A percentile compares a stretch with the other conserved stretches of the same genome.
phyloP scores from a whole-genome alignment of 140 eudicot species.

The Senecio squalidus region DNA sequence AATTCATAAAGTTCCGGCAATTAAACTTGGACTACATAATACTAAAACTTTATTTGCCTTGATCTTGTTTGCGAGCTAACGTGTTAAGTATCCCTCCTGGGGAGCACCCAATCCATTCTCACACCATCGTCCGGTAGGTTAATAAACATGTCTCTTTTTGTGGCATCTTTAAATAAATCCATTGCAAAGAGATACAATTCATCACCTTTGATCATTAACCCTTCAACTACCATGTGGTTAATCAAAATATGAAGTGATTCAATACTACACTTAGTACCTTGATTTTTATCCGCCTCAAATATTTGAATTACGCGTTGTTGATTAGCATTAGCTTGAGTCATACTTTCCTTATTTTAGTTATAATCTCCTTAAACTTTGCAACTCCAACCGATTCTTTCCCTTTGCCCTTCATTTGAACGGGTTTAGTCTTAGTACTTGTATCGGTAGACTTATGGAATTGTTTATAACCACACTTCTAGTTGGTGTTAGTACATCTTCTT shows the following conservation, averaged over 20 bases:
- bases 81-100: too few species aligned
- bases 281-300: not conserved
- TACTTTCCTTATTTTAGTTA: too few species aligned
- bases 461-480: not conserved
- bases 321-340: not conserved
- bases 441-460: not conserved
- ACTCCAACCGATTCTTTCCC: not conserved
- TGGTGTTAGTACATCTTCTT: not conserved
- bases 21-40: too few species aligned
- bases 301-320: not conserved
- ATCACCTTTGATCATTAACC: not conserved
- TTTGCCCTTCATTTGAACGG: not conserved
- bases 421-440: not conserved
- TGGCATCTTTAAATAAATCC: not conserved
- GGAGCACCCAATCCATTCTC: not conserved
- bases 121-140: not conserved
- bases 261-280: not conserved
- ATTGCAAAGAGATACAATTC: not conserved
- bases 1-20: too few species aligned
- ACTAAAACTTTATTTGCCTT: too few species aligned
- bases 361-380: not conserved
- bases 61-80: too few species aligned
- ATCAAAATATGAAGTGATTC: not conserved
- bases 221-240: conserved; percentile 1
- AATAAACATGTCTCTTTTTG: not conserved